Percentiles rank a stretch among this genome's conserved stretches.
Evolutionary conservation across 2,329 filamentous ascomycete species (phyloP).

Genomic region (Fusarium tanahbumbuense): DNA sequence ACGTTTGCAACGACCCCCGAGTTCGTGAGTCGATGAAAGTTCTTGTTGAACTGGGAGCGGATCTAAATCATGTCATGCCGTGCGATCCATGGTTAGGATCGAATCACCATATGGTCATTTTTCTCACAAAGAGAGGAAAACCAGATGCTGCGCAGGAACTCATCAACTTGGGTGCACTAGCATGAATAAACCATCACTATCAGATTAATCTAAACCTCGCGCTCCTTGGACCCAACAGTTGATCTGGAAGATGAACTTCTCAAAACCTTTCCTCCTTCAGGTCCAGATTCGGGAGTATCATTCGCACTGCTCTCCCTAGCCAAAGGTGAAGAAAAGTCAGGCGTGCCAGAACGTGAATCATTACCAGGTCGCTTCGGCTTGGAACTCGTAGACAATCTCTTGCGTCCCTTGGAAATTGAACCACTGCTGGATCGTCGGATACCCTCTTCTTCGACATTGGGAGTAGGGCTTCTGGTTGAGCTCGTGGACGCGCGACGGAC

Average conservation of each 20-base stretch:
- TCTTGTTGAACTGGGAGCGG: conserved; percentile 25
- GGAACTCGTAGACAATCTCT: conserved; percentile 60
- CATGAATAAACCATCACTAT: conserved; percentile 1
- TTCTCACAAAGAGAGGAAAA: conserved; percentile 3
- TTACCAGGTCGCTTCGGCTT: conserved; percentile 58
- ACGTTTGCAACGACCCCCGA: background rate
- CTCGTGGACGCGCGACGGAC: conserved; percentile 64
- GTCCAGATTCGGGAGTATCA: conserved; percentile 36
- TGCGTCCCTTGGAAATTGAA: conserved; percentile 63
- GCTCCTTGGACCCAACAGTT: conserved; percentile 37
- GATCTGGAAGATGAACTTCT: conserved; percentile 40
- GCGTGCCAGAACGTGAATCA: conserved; percentile 66
- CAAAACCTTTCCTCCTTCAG: conserved; percentile 41
- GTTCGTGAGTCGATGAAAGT: conserved; percentile 6
- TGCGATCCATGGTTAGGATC: conserved; percentile 1
- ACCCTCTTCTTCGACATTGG: conserved; percentile 60
- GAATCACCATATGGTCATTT: conserved; percentile 2
- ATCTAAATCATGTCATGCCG: conserved; percentile 21
- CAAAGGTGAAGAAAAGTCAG: conserved; percentile 66
- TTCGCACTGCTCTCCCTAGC: conserved; percentile 59
- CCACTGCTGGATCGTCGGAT: conserved; percentile 61
- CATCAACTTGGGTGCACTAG: background rate
- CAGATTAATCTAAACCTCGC: conserved; percentile 3
- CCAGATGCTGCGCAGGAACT: conserved; percentile 13
- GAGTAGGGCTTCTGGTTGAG: conserved; percentile 63